Evolutionary conservation across 73 alveolate species (phyloP), one percentile per base, ranked within the genome.

Genomic region (Loxodes magnus): DNA sequence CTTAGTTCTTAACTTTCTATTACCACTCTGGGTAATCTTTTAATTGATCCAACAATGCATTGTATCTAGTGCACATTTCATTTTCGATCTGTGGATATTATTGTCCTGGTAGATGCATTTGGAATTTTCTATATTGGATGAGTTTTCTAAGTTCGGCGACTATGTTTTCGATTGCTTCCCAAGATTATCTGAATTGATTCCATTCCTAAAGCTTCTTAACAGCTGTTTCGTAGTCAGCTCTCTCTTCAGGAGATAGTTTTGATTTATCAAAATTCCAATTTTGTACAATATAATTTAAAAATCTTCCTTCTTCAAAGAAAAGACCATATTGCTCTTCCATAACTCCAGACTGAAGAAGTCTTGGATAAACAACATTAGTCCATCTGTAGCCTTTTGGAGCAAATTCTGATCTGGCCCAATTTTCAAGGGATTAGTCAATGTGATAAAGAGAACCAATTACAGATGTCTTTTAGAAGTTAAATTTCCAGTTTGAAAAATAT

Each of bases 341-440:
- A 19, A 10, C n/a, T 16, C 50, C 7, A 24, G 35, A 6, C 5
- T 5, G 19, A 5, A 6, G 21, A 14, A 12, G 7, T 25, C 52
- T 2, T 46, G 16, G 34, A 25, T 25, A 10, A 46, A 19, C 26
- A 46, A 9, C 50, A n/a, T n/a, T n/a, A n/a, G 16, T 24, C 19
- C 59, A 12, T 22, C 59, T 12, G 17, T 46, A 25, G 53, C 9
- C 27, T 9, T 24, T 9, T 23, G 7, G 43, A 10, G n/a, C n/a
- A 25, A 46, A 46, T n/a, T 37, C 43, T 22, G 59, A 17, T 1
- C 6, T 10, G 59, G 39, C 34, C 2, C n/a, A 22, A 12, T 41
- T 46, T 5, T 46, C 59, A 19, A 46, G 59, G n/a, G 59, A 37
- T 25, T 46, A 37, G 27, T 46, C 59, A n/a, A 25, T 46, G 34